Percentiles rank a stretch among this genome's conserved stretches.
Conservation (phyloP, 78 protist genomes). For the Cyanophora paradoxa region DNA sequence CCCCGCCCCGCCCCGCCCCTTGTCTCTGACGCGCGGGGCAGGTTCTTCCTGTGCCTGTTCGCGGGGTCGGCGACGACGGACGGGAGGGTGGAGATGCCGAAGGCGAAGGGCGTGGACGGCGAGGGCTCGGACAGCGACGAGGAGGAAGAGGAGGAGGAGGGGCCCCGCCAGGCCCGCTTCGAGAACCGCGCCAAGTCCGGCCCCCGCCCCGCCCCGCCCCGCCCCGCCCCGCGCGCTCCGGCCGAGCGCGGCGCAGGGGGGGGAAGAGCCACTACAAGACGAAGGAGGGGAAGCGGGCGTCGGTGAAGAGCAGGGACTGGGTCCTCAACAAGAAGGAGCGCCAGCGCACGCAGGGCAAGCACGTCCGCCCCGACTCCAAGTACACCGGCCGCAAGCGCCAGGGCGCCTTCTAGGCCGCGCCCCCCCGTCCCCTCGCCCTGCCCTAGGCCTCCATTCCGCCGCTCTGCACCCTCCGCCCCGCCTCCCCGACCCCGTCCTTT, state of each 20-base stretch:
- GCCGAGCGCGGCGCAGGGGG: neutral
- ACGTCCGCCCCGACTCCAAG: slow-evolving; percentile 60
- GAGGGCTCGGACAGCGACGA: too few species aligned
- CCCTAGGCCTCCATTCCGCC: too few species aligned
- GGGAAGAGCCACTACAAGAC: slow-evolving; percentile 3
- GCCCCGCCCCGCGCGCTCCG: neutral
- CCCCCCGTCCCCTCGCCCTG: too few species aligned
- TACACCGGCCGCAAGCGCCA: slow-evolving; percentile 66
- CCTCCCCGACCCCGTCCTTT: too few species aligned
- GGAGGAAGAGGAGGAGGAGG: slow-evolving; percentile 5
- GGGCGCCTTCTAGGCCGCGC: slow-evolving; percentile 7
- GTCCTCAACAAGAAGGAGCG: slow-evolving; percentile 21
- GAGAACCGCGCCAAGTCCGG: neutral
- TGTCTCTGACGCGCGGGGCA: neutral
- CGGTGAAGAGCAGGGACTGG: slow-evolving; percentile 22
- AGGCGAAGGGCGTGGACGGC: neutral
- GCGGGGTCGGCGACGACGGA: slow-evolving; percentile 28
- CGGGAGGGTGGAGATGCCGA: neutral
- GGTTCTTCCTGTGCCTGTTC: slow-evolving; percentile 20
- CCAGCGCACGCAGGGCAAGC: slow-evolving; percentile 67
- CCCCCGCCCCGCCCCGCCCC: neutral
- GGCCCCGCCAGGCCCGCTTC: neutral
- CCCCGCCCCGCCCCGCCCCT: neutral
- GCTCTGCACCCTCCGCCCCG: too few species aligned
- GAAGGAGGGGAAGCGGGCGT: slow-evolving; percentile 7